Evolutionary conservation across 1,139 yeast genomes (phyloP).

Genomic region (Suhomyces atakaporum): DNA sequence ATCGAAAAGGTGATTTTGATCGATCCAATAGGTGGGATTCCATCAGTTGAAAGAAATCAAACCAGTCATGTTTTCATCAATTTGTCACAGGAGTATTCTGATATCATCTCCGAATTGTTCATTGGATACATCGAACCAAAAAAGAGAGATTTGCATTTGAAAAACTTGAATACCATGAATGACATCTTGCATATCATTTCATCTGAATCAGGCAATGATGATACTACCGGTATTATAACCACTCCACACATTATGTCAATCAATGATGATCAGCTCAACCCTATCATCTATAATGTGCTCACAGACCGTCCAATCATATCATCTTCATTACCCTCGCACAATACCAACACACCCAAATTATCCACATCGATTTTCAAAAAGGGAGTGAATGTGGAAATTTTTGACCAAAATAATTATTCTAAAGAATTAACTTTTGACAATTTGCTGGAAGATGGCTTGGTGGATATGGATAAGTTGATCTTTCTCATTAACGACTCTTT

Average conservation of each 20-base stretch:
- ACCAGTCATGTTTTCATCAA: slow-evolving; percentile 89
- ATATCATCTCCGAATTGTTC: slow-evolving; percentile 61
- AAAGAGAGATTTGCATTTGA: slow-evolving; percentile 51
- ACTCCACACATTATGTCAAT: slow-evolving; percentile 48
- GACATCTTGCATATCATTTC: slow-evolving; percentile 35
- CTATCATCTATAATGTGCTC: slow-evolving; percentile 81
- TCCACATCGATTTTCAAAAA: slow-evolving; percentile 79
- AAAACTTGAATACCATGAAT: slow-evolving; percentile 58
- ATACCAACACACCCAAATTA: slow-evolving; percentile 60
- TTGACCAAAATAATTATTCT: slow-evolving; percentile 37
- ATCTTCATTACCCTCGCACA: slow-evolving; percentile 83
- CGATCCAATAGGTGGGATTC: slow-evolving; percentile 87
- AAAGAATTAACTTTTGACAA: slow-evolving; percentile 43
- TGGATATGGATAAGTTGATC: slow-evolving; percentile 61
- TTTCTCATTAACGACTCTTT: slow-evolving; percentile 77
- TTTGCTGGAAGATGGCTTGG: slow-evolving; percentile 45
- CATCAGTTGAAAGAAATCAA: slow-evolving; percentile 76
- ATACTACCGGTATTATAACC: slow-evolving; percentile 46
- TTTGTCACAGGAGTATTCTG: slow-evolving; percentile 76
- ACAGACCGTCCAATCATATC: slow-evolving; percentile 94
- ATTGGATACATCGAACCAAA: slow-evolving; percentile 52
- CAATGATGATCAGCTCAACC: slow-evolving; percentile 58
- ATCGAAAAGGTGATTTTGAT: slow-evolving; percentile 81
- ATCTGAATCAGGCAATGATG: slow-evolving; percentile 37
- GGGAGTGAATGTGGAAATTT: slow-evolving; percentile 67